Percentiles rank a stretch among this genome's conserved stretches.
These are phyloP conservation scores for Naematelia aurantialba DNA, from an alignment of 768 basidiomycete species.

Conservation along the genomic window DNA sequence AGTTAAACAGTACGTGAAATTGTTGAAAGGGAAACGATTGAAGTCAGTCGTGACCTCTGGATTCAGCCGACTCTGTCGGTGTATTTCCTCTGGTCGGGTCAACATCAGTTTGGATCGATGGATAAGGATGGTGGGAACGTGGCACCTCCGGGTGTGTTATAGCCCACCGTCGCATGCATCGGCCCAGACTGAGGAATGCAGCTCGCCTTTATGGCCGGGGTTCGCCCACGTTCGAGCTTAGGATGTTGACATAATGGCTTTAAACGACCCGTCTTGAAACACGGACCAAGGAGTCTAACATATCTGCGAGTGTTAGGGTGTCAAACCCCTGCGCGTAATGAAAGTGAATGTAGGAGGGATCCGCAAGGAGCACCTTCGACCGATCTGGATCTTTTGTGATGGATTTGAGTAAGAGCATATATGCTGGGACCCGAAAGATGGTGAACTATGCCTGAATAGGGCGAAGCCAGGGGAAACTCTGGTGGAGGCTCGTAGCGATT, in stretches of 20 bases:
- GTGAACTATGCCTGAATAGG: conserved; percentile 86
- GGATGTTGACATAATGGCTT: conserved; percentile 75
- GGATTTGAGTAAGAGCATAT: conserved; percentile 75
- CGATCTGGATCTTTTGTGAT: conserved; percentile 69
- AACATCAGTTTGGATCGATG: conserved; percentile 64
- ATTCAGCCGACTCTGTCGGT: conserved; percentile 60
- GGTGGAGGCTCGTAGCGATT: conserved; percentile 93
- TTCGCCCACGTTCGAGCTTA: conserved; percentile 60
- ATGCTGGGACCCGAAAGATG: conserved; percentile 87
- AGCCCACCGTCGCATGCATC: conserved; percentile 59
- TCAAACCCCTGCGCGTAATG: conserved; percentile 66
- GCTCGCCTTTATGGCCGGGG: conserved; percentile 59
- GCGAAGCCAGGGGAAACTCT: conserved; percentile 94
- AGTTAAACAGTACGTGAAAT: conserved; percentile 78
- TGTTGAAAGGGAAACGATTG: conserved; percentile 74
- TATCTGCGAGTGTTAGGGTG: conserved; percentile 75
- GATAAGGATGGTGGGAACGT: conserved; percentile 63
- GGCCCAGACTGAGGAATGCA: conserved; percentile 64
- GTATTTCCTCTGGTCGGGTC: conserved; percentile 61
- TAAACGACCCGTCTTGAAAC: conserved; percentile 78
- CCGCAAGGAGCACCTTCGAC: conserved; percentile 69
- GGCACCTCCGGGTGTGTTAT: conserved; percentile 67
- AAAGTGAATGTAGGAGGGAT: conserved; percentile 64
- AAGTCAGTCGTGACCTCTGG: conserved; percentile 63
- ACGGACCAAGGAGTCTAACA: conserved; percentile 84